phyloP scores from a whole-genome alignment of 805 yeast genomes.

The Wickerhamiella kazuoi region DNA sequence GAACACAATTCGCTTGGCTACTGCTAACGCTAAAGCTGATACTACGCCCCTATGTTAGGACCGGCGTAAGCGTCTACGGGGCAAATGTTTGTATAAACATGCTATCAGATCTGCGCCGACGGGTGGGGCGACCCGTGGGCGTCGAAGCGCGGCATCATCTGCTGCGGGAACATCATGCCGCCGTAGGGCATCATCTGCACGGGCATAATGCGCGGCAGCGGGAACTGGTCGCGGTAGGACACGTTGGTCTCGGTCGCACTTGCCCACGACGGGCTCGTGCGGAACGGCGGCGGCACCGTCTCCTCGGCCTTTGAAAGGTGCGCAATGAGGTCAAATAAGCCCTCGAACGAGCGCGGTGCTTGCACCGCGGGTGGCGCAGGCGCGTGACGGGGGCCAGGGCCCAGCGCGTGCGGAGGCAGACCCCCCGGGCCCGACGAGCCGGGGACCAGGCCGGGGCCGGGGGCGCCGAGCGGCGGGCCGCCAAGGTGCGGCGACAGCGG shows the following conservation, averaged over 20 bases:
- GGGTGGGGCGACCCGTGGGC: neutral
- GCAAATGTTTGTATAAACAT: too few species aligned
- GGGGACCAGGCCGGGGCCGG: too few species aligned
- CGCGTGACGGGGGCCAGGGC: too few species aligned
- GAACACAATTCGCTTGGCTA: neutral
- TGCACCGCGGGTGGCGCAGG: too few species aligned
- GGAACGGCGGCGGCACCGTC: conserved; percentile 6
- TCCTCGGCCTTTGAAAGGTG: conserved; percentile 24
- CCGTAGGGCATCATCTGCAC: neutral
- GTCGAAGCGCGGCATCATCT: neutral
- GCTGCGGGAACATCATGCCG: neutral
- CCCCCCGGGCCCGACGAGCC: too few species aligned
- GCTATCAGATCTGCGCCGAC: neutral
- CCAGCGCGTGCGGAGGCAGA: too few species aligned
- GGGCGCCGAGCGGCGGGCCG: too few species aligned
- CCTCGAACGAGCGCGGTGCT: neutral
- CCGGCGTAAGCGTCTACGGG: too few species aligned
- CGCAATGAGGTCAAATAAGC: conserved; percentile 8
- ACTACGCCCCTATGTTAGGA: too few species aligned
- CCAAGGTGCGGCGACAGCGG: too few species aligned
- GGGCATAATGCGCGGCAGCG: neutral
- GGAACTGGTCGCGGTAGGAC: conserved; percentile 8
- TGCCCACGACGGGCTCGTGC: conserved; percentile 13
- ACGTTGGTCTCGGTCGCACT: conserved; percentile 3
- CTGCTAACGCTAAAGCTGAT: neutral